Percentiles rank a stretch among this genome's conserved stretches.
Evolutionary conservation across 2,329 filamentous ascomycete species (phyloP).

Genomic region (Hirsutella minnesotensis): DNA sequence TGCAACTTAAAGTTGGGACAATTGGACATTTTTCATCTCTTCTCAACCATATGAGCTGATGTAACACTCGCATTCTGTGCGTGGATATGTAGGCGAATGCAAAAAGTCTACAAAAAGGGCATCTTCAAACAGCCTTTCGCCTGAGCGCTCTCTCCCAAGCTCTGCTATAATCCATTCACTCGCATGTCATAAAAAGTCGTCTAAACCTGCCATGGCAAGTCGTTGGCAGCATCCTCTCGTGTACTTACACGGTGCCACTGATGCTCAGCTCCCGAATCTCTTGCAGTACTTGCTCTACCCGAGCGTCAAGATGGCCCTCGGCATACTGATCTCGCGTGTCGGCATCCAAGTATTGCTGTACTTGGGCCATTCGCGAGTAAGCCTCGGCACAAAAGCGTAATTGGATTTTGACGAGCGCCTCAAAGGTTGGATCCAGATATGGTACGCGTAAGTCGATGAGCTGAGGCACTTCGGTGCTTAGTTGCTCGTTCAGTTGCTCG

Average conservation of each 20-base stretch:
- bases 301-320: conserved; percentile 76
- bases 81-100: neutral
- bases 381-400: conserved; percentile 95
- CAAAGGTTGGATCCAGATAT: conserved; percentile 92
- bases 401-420: conserved; percentile 97
- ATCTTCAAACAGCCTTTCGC: neutral
- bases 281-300: conserved; percentile 90
- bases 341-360: conserved; percentile 94
- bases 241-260: conserved; percentile 49
- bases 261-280: conserved; percentile 97
- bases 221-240: neutral
- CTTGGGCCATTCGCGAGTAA: conserved; percentile 95
- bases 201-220: neutral
- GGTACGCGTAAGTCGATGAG: conserved; percentile 94
- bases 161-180: neutral
- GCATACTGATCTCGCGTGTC: conserved; percentile 96
- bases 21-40: too few relatives aligned
- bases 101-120: neutral
- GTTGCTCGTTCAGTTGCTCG: conserved; percentile 93
- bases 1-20: too few relatives aligned
- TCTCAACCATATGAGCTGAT: too few relatives aligned
- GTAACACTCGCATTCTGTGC: neutral
- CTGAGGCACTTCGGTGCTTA: conserved; percentile 85
- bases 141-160: neutral
- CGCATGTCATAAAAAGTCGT: neutral